Base-by-base conservation (phyloP, 1,284 basidiomycete genomes). In the Naganishia sp. region DNA sequence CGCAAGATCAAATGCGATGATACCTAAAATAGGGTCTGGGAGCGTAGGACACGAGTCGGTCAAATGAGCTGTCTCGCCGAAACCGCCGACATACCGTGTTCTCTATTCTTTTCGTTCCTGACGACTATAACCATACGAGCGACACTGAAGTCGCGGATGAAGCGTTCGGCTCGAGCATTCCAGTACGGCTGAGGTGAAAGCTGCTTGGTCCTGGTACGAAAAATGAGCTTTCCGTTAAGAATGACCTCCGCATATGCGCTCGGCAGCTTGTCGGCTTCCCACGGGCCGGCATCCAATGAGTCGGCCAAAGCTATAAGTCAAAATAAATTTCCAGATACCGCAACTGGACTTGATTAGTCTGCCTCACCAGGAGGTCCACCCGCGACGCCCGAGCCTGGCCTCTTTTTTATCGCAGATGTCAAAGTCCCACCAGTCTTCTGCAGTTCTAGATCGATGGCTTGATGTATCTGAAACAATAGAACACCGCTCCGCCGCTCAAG, bases 151-250 rank as follows among this genome's bases (percentile, higher is more conserved):
- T 83, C 81, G 23, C 80, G 68, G 36, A 70, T 64, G 25, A 70
- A 68, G 25, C 81, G 70, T 70, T 83, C 82, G 50, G 79, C 78
- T n/a, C 78, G 73, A 2, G 81, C 81, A 67, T 83, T 81, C 72
- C 78, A 81, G 70, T 82, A 82, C 2, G 81, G 82, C 48, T 78
- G 68, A 2, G 77, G 74, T 43, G 59, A 66, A 31, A 79, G 70
- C 65, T 78, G 76, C 65, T 83, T 82, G 16, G 80, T 80, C 7
- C 82, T 69, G 0, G 81, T 80, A 10, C 78, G 73, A 66, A 79
- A 82, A 9, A 82, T 72, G 39, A 79, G 72, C 57, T 78, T 75
- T 66, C 82, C 82, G 70, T 83, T 83, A 36, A 83, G 69, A 43
- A 81, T 76, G 39, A 83, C 79, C 55, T 81, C 79, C 64, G 73